These are phyloP conservation scores for Aphanoascus verrucosus DNA, from an alignment of 2,329 filamentous ascomycete genomes.

Conservation along the genomic window DNA sequence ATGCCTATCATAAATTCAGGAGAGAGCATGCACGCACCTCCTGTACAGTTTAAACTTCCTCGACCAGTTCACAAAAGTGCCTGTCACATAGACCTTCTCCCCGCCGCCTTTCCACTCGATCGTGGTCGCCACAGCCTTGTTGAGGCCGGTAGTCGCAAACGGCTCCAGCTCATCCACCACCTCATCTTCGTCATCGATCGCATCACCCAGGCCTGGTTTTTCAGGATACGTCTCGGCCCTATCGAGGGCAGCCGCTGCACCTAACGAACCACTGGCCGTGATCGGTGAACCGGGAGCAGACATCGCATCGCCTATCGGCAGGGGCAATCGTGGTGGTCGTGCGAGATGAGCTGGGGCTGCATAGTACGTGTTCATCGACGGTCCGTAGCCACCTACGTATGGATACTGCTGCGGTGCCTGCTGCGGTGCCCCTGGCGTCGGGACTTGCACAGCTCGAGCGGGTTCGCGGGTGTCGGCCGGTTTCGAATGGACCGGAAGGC, in stretches of 20 bases:
- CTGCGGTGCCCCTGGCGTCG: constrained; percentile 14
- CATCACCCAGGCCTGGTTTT: constrained; percentile 45
- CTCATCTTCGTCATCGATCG: constrained; percentile 55
- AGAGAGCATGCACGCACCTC: constrained; percentile 52
- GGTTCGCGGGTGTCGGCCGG: constrained; percentile 22
- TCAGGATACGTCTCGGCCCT: constrained; percentile 42
- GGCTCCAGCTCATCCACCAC: constrained; percentile 61
- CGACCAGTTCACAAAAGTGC: constrained; percentile 96
- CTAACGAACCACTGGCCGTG: constrained; percentile 51
- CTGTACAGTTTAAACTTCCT: constrained; percentile 79
- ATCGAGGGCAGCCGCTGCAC: constrained; percentile 32
- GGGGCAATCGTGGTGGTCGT: constrained; percentile 71
- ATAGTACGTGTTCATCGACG: constrained; percentile 40
- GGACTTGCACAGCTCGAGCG: constrained; percentile 33
- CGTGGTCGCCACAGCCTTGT: constrained; percentile 68
- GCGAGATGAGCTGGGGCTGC: constrained; percentile 33
- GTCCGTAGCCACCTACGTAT: constrained; percentile 33
- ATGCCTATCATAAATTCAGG: background rate
- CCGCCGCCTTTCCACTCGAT: constrained; percentile 78
- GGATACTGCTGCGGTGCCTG: constrained; percentile 16
- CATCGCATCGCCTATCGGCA: constrained; percentile 86
- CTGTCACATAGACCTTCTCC: constrained; percentile 90
- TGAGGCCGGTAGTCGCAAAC: constrained; percentile 55
- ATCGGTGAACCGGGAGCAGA: constrained; percentile 86
- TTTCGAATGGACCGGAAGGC: constrained; percentile 16